phyloP scores from a whole-genome alignment of 1,284 basidiomycete species.

The Rhodotorula glutinis region DNA sequence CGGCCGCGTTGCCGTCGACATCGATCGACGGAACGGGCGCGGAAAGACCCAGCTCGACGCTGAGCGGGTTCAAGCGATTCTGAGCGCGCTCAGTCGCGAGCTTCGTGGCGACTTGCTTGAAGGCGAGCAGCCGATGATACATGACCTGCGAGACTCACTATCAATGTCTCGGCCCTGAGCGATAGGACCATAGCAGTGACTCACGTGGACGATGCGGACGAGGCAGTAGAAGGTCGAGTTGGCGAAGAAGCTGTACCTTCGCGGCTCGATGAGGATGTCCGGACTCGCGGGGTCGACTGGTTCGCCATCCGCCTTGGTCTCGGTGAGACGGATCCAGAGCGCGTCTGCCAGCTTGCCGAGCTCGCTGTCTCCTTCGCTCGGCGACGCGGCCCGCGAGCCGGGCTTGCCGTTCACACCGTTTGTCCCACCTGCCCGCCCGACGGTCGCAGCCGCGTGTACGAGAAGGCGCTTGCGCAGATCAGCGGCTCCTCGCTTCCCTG shows the following conservation, averaged over 20 bases:
- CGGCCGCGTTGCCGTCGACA: conserved; percentile 53
- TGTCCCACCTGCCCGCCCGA: neutral
- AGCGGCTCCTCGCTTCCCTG: conserved; percentile 51
- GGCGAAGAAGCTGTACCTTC: conserved; percentile 65
- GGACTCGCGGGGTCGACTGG: conserved; percentile 14
- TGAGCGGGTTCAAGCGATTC: conserved; percentile 55
- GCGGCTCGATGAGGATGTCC: conserved; percentile 22
- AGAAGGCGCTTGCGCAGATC: conserved; percentile 74
- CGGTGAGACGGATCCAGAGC: conserved; percentile 34
- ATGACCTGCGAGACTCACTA: conserved; percentile 59
- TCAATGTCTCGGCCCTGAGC: neutral
- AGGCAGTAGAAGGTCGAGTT: conserved; percentile 92
- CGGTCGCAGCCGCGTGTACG: conserved; percentile 53
- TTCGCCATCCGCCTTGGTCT: conserved; percentile 37
- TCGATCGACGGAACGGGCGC: conserved; percentile 40
- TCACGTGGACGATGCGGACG: conserved; percentile 78
- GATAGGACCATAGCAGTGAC: conserved; percentile 35
- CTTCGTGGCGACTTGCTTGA: conserved; percentile 66
- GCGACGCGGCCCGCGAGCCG: neutral
- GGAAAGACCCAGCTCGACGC: conserved; percentile 54
- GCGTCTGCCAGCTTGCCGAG: conserved; percentile 25
- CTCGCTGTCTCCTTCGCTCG: conserved; percentile 40
- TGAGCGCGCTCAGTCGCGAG: conserved; percentile 45
- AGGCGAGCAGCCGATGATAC: conserved; percentile 74
- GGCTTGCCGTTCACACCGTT: conserved; percentile 1